These are phyloP conservation scores for Plectosphaerella cucumerina DNA, from an alignment of 2,329 filamentous ascomycete species.

Conservation along the genomic window DNA sequence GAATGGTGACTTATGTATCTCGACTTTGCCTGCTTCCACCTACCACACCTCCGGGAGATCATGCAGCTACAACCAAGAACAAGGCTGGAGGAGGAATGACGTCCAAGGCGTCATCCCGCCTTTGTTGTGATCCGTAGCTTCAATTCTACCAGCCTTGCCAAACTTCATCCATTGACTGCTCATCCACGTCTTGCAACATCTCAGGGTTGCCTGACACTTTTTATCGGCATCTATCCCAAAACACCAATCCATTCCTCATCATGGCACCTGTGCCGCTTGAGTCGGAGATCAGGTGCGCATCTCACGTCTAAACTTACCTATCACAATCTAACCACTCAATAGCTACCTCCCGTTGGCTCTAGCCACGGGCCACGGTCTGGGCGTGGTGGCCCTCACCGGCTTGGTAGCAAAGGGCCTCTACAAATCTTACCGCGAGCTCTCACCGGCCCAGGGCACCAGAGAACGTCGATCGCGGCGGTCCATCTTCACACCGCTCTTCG, in stretches of 20 bases:
- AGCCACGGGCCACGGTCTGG: conserved; percentile 14
- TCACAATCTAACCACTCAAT: conserved; percentile 10
- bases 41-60: background rate
- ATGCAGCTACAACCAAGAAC: background rate
- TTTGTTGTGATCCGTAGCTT: background rate
- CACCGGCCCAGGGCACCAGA: conserved; percentile 30
- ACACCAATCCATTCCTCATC: background rate
- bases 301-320: background rate
- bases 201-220: background rate
- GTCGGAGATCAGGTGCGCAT: conserved; percentile 13
- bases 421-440: conserved; percentile 19
- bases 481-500: conserved; percentile 31
- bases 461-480: conserved; percentile 21
- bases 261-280: conserved; percentile 21
- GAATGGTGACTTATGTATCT: too few relatives aligned
- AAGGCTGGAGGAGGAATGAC: background rate
- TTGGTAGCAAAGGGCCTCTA: conserved; percentile 17
- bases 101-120: background rate
- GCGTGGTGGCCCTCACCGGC: conserved; percentile 12
- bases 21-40: background rate
- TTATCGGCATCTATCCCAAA: background rate
- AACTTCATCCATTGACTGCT: background rate
- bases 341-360: conserved; percentile 10
- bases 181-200: background rate
- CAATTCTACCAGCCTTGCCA: background rate